Percentiles rank a stretch among this genome's conserved stretches.
Evolutionary conservation across 352 stramenopile species (phyloP).

Genomic region (Phytopythium ostracodes): DNA sequence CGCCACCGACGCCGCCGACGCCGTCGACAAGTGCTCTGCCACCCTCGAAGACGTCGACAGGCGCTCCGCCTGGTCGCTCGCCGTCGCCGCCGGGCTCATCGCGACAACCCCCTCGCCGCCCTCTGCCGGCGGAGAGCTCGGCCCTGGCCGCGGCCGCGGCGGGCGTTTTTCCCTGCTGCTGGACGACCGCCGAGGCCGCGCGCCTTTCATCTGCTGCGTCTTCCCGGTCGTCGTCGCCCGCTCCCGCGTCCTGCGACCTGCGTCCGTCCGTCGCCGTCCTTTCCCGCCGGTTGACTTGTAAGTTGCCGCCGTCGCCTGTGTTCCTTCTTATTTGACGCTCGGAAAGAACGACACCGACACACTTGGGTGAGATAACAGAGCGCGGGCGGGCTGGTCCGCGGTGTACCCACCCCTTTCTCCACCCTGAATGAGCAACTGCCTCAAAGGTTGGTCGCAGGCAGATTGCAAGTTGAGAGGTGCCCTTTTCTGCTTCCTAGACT

Average conservation of each 20-base stretch:
- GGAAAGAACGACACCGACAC: neutral
- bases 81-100: neutral
- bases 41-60: neutral
- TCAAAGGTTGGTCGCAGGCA: no score
- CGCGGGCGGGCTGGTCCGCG: neutral
- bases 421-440: neutral
- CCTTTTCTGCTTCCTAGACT: neutral
- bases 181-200: neutral
- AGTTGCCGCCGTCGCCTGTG: neutral
- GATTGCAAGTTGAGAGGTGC: neutral
- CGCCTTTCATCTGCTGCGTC: constrained; percentile 2
- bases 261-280: neutral
- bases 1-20: neutral
- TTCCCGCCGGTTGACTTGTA: neutral
- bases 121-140: neutral
- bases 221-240: neutral
- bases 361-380: neutral
- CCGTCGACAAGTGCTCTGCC: neutral
- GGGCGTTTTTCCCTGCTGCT: neutral
- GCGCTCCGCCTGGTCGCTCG: neutral
- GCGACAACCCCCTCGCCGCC: neutral
- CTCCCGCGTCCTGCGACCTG: neutral
- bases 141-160: neutral
- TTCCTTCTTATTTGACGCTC: neutral
- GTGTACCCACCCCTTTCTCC: neutral